phyloP scores from a whole-genome alignment of 768 basidiomycete species.

The Russula earlei region DNA sequence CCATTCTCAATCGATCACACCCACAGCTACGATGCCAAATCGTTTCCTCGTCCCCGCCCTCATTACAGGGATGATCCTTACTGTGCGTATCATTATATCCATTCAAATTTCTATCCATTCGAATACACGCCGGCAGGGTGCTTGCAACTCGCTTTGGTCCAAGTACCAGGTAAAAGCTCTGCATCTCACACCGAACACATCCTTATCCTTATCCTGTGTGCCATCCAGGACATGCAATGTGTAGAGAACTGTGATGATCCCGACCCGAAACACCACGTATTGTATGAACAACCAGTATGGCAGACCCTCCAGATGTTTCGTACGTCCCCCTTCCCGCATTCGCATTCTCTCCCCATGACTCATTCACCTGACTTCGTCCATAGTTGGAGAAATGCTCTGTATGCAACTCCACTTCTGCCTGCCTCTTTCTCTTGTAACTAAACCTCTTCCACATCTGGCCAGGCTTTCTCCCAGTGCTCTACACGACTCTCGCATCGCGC shows the following conservation, averaged over 20 bases:
- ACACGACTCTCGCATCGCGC: slow-evolving; percentile 49
- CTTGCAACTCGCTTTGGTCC: slow-evolving; percentile 72
- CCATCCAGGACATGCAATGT: slow-evolving; percentile 86
- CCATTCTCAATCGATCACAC: not conserved
- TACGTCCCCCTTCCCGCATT: slow-evolving; percentile 36
- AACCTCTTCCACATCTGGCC: slow-evolving; percentile 5
- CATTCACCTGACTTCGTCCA: slow-evolving; percentile 23
- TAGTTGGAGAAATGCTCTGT: slow-evolving; percentile 94
- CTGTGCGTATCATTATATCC: slow-evolving; percentile 35
- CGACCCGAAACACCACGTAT: slow-evolving; percentile 49
- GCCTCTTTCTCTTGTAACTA: not conserved
- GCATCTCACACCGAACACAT: not conserved
- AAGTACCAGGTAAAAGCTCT: slow-evolving; percentile 61
- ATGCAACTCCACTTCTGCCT: slow-evolving; percentile 29
- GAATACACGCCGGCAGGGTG: slow-evolving; percentile 39
- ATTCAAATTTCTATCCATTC: not conserved
- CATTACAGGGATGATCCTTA: slow-evolving; percentile 88
- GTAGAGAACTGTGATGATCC: slow-evolving; percentile 81
- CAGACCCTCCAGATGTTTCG: slow-evolving; percentile 87
- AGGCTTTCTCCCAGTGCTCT: slow-evolving; percentile 83
- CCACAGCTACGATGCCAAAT: slow-evolving; percentile 43
- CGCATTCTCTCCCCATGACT: not conserved
- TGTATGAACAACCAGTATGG: slow-evolving; percentile 94
- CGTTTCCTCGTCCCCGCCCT: slow-evolving; percentile 67
- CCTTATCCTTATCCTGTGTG: not conserved